These are phyloP conservation scores for Coemansia sp. DNA, from an alignment of 192 early-diverging fungal genomes.

Conservation along the genomic window DNA sequence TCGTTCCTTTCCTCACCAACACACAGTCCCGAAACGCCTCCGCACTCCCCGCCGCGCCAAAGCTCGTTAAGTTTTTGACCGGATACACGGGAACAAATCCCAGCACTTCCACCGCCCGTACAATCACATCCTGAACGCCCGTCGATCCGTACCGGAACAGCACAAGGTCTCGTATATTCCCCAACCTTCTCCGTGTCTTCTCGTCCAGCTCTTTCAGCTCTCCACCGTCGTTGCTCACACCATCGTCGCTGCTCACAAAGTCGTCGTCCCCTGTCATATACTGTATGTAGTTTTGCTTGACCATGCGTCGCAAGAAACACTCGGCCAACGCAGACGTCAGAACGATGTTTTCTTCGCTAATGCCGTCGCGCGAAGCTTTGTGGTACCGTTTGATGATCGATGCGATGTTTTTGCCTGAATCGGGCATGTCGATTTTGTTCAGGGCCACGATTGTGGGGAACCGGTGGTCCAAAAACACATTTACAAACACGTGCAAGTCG, in stretches of 20 bases:
- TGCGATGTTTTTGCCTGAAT: conserved; percentile 78
- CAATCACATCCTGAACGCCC: conserved; percentile 71
- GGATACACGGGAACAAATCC: conserved; percentile 72
- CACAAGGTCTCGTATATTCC: conserved; percentile 71
- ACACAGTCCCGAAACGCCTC: conserved; percentile 72
- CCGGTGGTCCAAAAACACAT: conserved; percentile 68
- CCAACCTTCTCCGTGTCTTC: conserved; percentile 53
- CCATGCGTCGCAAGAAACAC: conserved; percentile 61
- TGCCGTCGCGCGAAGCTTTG: conserved; percentile 11
- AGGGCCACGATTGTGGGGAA: conserved; percentile 82
- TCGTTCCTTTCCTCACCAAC: conserved; percentile 67
- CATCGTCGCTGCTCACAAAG: conserved; percentile 51
- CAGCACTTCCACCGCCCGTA: conserved; percentile 61
- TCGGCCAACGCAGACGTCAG: conserved; percentile 66
- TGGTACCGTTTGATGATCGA: conserved; percentile 69
- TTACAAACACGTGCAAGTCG: conserved; percentile 58
- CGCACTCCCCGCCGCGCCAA: conserved; percentile 31
- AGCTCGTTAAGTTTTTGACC: conserved; percentile 70
- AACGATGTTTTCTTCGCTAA: conserved; percentile 54
- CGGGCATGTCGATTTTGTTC: conserved; percentile 85
- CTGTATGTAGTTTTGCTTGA: conserved; percentile 55
- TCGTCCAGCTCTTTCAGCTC: conserved; percentile 57
- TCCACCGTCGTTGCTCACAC: conserved; percentile 24
- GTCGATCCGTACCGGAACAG: conserved; percentile 81
- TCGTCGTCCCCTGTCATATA: conserved; percentile 61